A percentile compares a stretch with the other conserved stretches of the same genome.
phyloP scores from a whole-genome alignment of 371 early-diverging fungal species.

The Catenaria anguillulae region DNA sequence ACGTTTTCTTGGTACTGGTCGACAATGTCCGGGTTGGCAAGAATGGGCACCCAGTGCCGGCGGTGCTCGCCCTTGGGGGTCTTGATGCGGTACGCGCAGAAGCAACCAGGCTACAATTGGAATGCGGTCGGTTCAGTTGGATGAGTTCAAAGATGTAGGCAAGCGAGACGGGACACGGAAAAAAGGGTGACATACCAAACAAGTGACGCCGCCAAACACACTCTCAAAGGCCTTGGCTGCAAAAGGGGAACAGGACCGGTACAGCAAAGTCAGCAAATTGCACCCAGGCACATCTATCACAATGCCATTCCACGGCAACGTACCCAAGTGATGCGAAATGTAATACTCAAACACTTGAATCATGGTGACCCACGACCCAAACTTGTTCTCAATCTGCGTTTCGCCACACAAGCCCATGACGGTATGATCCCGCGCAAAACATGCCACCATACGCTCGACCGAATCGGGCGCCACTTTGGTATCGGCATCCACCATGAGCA shows the following conservation, averaged over 20 bases:
- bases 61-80: constrained; percentile 8
- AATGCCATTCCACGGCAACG: neutral
- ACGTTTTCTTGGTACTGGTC: constrained; percentile 92
- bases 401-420: constrained; percentile 42
- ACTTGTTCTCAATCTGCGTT: constrained; percentile 38
- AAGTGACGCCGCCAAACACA: constrained; percentile 61
- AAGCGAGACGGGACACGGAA: too few species aligned
- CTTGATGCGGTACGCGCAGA: neutral
- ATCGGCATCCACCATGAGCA: constrained; percentile 30
- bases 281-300: too few species aligned
- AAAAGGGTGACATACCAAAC: constrained; percentile 25
- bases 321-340: constrained; percentile 47
- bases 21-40: constrained; percentile 87
- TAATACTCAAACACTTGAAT: constrained; percentile 57
- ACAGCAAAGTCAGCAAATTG: too few species aligned
- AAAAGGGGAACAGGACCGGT: too few species aligned
- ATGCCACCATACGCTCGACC: constrained; percentile 11
- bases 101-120: constrained; percentile 15
- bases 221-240: constrained; percentile 51
- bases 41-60: constrained; percentile 43
- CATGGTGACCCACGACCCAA: constrained; percentile 43
- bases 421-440: constrained; percentile 22
- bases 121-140: too few species aligned
- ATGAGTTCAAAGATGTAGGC: too few species aligned
- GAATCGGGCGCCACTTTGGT: constrained; percentile 17